Evolutionary conservation across 2,329 filamentous ascomycete species (phyloP).

Genomic region (Nemania bipapillata): DNA sequence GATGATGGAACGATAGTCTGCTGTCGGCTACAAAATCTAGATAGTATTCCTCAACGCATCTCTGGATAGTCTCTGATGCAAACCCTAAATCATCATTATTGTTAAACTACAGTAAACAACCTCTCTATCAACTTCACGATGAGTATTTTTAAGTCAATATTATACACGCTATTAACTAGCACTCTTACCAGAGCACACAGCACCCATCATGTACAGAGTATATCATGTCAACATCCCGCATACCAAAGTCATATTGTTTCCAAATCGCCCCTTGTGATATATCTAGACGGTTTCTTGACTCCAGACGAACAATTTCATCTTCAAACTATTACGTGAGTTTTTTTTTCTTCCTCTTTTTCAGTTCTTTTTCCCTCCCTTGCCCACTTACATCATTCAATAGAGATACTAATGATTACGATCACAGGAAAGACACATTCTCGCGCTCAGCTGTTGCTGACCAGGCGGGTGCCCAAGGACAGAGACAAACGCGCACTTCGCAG

Average conservation of each 20-base stretch:
- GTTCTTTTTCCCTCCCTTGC: neutral
- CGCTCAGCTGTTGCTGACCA: constrained; percentile 57
- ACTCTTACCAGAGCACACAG: constrained; percentile 40
- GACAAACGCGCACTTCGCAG: constrained; percentile 58
- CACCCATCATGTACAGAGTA: constrained; percentile 31
- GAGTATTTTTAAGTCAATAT: constrained; percentile 39
- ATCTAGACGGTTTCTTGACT: constrained; percentile 54
- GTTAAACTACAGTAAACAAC: neutral
- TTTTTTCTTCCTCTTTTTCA: neutral
- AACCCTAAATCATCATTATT: neutral
- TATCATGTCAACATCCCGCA: constrained; percentile 50
- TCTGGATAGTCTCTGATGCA: no score
- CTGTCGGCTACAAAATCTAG: constrained; percentile 18
- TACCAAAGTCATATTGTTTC: constrained; percentile 52
- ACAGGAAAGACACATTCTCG: constrained; percentile 57
- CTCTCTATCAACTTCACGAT: constrained; percentile 24
- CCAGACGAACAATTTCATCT: constrained; percentile 53
- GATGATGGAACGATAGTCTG: neutral
- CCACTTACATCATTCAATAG: neutral
- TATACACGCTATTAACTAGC: constrained; percentile 38
- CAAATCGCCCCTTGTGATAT: constrained; percentile 55
- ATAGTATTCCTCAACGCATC: neutral
- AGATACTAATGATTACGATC: constrained; percentile 25
- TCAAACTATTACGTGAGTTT: constrained; percentile 50
- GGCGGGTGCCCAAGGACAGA: constrained; percentile 50